Percentiles rank a stretch among this genome's conserved stretches.
These are phyloP conservation scores for Leishmania arabica DNA, from an alignment of 208 protist species.

Conservation along the genomic window DNA sequence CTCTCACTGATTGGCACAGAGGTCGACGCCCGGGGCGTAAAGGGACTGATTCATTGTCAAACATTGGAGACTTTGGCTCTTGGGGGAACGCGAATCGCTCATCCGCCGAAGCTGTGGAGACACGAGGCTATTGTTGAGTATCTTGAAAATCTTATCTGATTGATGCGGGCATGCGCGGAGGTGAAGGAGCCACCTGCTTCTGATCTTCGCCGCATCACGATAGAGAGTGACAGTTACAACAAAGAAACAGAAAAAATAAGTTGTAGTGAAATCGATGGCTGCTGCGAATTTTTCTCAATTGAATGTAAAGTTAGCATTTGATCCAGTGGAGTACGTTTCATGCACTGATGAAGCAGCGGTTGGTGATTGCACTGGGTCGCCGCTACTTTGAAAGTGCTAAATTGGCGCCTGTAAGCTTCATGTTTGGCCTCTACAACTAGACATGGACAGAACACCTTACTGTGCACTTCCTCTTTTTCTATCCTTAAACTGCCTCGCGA, in stretches of 20 bases:
- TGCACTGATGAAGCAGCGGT: too few relatives aligned
- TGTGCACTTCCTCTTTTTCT: neutral
- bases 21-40: slow-evolving; percentile 40
- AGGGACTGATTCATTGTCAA: slow-evolving; percentile 34
- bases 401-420: neutral
- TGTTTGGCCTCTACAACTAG: too few relatives aligned
- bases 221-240: neutral
- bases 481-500: too few relatives aligned
- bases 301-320: too few relatives aligned
- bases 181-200: slow-evolving; percentile 14
- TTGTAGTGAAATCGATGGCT: neutral
- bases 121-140: slow-evolving; percentile 44
- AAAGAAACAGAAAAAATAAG: neutral
- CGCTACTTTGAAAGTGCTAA: neutral
- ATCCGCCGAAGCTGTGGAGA: slow-evolving; percentile 43
- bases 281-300: neutral
- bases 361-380: neutral
- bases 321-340: neutral
- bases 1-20: slow-evolving; percentile 47
- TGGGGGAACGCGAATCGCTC: slow-evolving; percentile 33
- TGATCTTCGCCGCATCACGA: neutral
- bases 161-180: neutral
- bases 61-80: slow-evolving; percentile 50
- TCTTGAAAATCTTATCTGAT: slow-evolving; percentile 30
- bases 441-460: neutral